Percentiles rank a stretch among this genome's conserved stretches.
Conservation (phyloP, 2,329 filamentous ascomycete species). For the Alternaria sp. region DNA sequence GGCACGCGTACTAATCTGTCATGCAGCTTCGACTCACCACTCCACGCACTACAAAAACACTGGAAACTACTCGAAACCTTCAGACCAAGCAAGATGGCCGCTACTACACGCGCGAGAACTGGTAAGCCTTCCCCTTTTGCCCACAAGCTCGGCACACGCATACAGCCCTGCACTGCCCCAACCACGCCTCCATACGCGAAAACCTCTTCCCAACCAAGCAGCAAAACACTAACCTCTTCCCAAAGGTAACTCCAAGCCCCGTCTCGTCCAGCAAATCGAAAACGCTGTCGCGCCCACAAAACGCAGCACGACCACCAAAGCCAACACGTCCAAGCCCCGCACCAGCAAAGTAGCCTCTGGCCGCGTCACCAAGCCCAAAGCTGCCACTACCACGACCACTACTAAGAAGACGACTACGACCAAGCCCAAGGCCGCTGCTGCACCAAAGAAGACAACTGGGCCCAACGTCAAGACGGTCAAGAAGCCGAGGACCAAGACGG, state of each 20-base stretch:
- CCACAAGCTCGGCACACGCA: not conserved
- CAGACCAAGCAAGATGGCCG: conserved; percentile 17
- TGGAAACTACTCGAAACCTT: not conserved
- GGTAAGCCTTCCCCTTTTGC: conserved; percentile 3
- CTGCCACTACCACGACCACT: conserved; percentile 28
- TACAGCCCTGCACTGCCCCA: not conserved
- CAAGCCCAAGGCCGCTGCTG: conserved; percentile 6
- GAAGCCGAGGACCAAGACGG: conserved; percentile 34
- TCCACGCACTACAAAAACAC: not conserved
- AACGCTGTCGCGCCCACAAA: conserved; percentile 51
- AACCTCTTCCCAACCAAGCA: conserved; percentile 35
- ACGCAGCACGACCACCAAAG: conserved; percentile 46
- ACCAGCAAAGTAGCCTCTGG: conserved; percentile 24
- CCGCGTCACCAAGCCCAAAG: conserved; percentile 43
- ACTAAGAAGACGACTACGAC: conserved; percentile 14
- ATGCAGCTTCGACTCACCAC: not conserved
- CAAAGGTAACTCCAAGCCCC: conserved; percentile 53
- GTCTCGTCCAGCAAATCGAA: conserved; percentile 59
- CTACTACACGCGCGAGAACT: conserved; percentile 45
- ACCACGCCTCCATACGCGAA: not conserved
- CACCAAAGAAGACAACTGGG: conserved; percentile 6
- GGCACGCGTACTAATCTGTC: not conserved
- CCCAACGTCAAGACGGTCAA: conserved; percentile 29
- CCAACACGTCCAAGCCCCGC: conserved; percentile 43
- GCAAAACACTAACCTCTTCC: not conserved